Evolutionary conservation across 352 stramenopile genomes (phyloP), one percentile per base, ranked within the genome.

Genomic region (Pythium pectinolyticum): DNA sequence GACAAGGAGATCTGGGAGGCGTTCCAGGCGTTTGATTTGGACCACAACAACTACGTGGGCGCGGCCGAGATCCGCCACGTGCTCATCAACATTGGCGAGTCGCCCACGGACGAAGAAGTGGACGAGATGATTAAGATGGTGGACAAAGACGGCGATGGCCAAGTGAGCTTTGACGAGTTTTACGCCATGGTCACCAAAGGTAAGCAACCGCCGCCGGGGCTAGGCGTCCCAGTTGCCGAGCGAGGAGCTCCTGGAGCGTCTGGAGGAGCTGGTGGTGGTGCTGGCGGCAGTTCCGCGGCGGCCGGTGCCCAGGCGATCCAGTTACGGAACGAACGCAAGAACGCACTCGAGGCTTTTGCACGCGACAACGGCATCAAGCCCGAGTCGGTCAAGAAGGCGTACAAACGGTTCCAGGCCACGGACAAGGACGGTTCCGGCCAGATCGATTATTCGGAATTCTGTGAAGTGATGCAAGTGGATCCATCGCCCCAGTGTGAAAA

Each of bases 371-470:
- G 95, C 37, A 90, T 98, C 67, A 98, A 98, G 67, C 91, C 94
- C 22, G 96, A 98, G 70, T 96, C 83, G 19, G 96, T 99, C 62
- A 98, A 98, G 75, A 97, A 97, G 70, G 93, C 93, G 39, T 98
- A 98, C 81, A 98, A 98, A 70, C 84, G 93, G 30, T 99, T 98
- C 81, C 89, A 98, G 77, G 88, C 89, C 14, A 95, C 89, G 3
- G 91, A 98, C 74, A 97, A 98, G 64, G 90, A 98, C 51, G 95
- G 94, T 27, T 97, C 85, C 5, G 96, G 96, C 24, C 84, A 98
- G 65, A 97, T 98, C 58, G 91, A 98, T 72, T 98, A 98, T 81
- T 96, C 91, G 19, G 96, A 99, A 74, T 98, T 99, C 76, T 99
- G 96, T 62, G 92, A 99, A 67, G 81, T 99, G 31, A 80, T 98